Base-by-base conservation (phyloP, 352 stramenopile genomes). In the Blastocystis sp. region DNA sequence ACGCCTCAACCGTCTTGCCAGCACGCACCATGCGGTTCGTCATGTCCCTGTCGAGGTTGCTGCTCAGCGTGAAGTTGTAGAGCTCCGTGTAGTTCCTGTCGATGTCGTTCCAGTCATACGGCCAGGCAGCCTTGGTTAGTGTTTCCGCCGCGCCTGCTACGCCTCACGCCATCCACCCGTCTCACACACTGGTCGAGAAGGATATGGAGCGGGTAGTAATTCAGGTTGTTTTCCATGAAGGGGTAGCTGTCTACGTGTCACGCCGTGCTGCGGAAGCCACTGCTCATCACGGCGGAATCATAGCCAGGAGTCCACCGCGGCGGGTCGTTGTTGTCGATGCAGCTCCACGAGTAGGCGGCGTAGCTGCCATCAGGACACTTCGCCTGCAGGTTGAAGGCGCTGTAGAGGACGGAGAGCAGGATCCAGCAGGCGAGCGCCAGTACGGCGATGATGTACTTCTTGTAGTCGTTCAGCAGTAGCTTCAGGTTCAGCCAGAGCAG, bases 301-400 rank as follows among this genome's bases (percentile, higher is more conserved):
- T 14, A 17, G 6, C 14, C 6, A 57, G 14, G 6, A 14, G 6
- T 17, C 48, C 48, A 57, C 48, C 21, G 2, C n/a, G 66, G 66
- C 48, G 66, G 66, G 38, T 57, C 19, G 4, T 76, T 38, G 52
- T 76, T 76, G 38, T 76, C 66, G 66, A 76, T 76, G 52, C 66
- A 76, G 28, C 64, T 24, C 28, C 28, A 34, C 28, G 28, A 34
- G 6, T 17, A 17, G 48, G 14, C 6, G 48, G 6, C 14, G 48
- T 57, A 57, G 48, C 48, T 57, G 48, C 48, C 48, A 14, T 57
- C 48, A 7, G 48, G 48, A 57, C 48, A 57, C 48, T 57, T 7
- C 48, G 14, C 14, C 6, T 7, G 48, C 6, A 7, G 48, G 14
- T 17, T 7, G 6, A 17, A 14, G 48, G 14, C 14, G 48, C 48